Conservation (phyloP, 345 rosid species). For the Citrus sinensis region DNA sequence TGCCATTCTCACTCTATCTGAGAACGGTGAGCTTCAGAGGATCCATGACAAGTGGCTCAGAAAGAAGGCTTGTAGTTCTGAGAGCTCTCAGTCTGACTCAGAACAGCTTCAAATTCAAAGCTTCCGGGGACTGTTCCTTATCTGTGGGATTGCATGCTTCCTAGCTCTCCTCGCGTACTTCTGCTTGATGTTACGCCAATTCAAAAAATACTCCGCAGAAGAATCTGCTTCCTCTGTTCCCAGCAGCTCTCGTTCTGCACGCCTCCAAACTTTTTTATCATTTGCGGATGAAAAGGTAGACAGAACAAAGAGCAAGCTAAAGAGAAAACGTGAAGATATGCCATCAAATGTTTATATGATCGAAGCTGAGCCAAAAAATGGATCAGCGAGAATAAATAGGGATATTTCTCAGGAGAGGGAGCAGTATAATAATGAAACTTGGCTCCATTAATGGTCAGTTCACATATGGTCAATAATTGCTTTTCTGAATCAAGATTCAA, state of each 20-base stretch:
- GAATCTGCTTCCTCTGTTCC: slow-evolving; percentile 31
- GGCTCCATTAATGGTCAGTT: slow-evolving; percentile 10
- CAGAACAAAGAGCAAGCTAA: slow-evolving; percentile 34
- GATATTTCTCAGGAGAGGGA: slow-evolving; percentile 14
- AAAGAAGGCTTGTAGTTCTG: slow-evolving; percentile 44
- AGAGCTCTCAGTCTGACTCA: slow-evolving; percentile 32
- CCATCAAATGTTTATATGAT: slow-evolving; percentile 13
- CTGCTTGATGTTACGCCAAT: slow-evolving; percentile 44
- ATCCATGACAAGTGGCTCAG: slow-evolving; percentile 69
- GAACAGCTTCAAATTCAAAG: slow-evolving; percentile 68
- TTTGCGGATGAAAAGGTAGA: slow-evolving; percentile 64
- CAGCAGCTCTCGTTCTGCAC: slow-evolving; percentile 38
- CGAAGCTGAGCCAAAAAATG: slow-evolving; percentile 13
- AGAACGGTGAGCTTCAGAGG: slow-evolving; percentile 78
- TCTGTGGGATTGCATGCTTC: slow-evolving; percentile 62
- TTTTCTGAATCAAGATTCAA: neutral
- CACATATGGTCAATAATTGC: neutral
- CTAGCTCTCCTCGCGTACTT: slow-evolving; percentile 62
- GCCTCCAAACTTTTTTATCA: slow-evolving; percentile 60
- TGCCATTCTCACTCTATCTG: slow-evolving; percentile 73
- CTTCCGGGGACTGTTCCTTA: slow-evolving; percentile 83
- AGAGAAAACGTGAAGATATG: slow-evolving; percentile 57
- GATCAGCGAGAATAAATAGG: slow-evolving; percentile 18
- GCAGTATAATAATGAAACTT: neutral
- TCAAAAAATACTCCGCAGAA: slow-evolving; percentile 29